phyloP scores from a whole-genome alignment of 768 basidiomycete genomes.

The Termitomyces sp. region DNA sequence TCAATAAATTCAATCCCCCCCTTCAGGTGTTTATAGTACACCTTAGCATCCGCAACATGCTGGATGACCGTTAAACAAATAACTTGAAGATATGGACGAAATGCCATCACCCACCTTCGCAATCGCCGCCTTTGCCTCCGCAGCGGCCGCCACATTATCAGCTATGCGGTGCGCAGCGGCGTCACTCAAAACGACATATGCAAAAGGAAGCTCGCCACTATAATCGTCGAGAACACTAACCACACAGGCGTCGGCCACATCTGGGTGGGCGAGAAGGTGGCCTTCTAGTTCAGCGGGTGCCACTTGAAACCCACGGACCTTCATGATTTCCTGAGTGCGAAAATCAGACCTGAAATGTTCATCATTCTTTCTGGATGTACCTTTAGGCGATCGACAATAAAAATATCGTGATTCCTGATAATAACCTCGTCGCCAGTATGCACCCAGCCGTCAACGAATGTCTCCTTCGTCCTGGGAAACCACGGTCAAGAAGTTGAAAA shows the following conservation, averaged over 20 bases:
- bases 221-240: conserved; percentile 71
- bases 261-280: conserved; percentile 56
- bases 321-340: conserved; percentile 58
- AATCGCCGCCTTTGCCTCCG: conserved; percentile 41
- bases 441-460: conserved; percentile 64
- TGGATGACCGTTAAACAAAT: conserved; percentile 17
- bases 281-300: conserved; percentile 69
- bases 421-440: conserved; percentile 74
- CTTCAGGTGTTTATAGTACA: conserved; percentile 55
- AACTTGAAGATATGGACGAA: neutral
- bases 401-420: conserved; percentile 58
- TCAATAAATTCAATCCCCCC: conserved; percentile 65
- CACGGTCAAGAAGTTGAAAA: neutral
- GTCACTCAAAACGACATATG: conserved; percentile 57
- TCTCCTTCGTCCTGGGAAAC: conserved; percentile 51
- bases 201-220: conserved; percentile 71
- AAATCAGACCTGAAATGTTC: neutral
- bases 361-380: conserved; percentile 26
- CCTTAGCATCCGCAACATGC: conserved; percentile 58
- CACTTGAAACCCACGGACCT: conserved; percentile 59
- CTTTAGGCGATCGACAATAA: conserved; percentile 73
- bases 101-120: conserved; percentile 43
- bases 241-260: conserved; percentile 61
- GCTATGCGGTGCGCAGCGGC: conserved; percentile 34
- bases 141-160: conserved; percentile 27